phyloP scores from a whole-genome alignment of 805 yeast genomes.

The Clavispora carvajalis region DNA sequence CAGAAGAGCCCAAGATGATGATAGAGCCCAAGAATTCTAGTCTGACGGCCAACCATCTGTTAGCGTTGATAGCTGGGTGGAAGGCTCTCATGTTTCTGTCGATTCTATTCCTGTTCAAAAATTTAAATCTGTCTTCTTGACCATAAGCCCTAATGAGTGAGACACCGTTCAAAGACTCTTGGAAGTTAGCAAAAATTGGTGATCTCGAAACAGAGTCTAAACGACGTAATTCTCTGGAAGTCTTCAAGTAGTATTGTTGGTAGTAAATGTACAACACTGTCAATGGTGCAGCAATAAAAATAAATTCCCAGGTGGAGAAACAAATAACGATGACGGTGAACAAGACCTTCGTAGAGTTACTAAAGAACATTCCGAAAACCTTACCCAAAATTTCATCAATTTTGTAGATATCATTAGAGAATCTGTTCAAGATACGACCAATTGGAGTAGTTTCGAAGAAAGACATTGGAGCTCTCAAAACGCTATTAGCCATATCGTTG shows the following conservation, averaged over 20 bases:
- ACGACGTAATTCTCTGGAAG: constrained; percentile 80
- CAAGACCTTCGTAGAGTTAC: constrained; percentile 54
- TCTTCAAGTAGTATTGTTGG: constrained; percentile 69
- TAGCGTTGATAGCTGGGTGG: constrained; percentile 87
- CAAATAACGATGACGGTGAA: constrained; percentile 79
- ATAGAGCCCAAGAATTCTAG: constrained; percentile 87
- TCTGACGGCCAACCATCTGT: constrained; percentile 96
- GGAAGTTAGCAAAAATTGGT: constrained; percentile 80
- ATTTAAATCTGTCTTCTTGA: constrained; percentile 58
- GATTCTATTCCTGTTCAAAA: constrained; percentile 61
- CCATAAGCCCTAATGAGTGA: constrained; percentile 70
- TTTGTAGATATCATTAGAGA: constrained; percentile 85
- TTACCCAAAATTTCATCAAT: constrained; percentile 76
- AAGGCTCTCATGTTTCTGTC: constrained; percentile 89
- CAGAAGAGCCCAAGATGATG: constrained; percentile 82
- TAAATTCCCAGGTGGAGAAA: constrained; percentile 81
- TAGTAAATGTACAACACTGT: constrained; percentile 59
- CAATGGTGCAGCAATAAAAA: constrained; percentile 68
- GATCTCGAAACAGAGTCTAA: constrained; percentile 75
- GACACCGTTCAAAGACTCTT: constrained; percentile 73
- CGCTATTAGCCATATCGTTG: constrained; percentile 62
- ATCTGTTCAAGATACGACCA: constrained; percentile 86
- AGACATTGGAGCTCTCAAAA: constrained; percentile 88
- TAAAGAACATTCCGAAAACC: constrained; percentile 65
- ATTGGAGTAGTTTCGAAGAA: constrained; percentile 95